Evolutionary conservation across 148 eudicot genomes (phyloP), one percentile per base, ranked within the genome.

Genomic region (Chenopodium suecicum): DNA sequence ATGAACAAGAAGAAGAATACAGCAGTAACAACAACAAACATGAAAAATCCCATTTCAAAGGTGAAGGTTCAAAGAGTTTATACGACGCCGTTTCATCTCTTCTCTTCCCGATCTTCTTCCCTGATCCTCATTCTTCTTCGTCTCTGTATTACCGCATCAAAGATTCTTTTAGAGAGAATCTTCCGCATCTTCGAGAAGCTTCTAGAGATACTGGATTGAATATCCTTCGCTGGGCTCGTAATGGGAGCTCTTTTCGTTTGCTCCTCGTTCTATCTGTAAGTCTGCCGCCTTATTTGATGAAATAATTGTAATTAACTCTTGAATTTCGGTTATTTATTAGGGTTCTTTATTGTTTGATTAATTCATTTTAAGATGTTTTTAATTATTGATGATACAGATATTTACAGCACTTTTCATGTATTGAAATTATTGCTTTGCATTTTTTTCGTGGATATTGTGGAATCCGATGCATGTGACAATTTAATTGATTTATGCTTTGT

Each of bases 211-310:
- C 92, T 4, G 93, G 88, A 17, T 79, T 78, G 34, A 64, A 82
- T 48, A 81, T 92, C 69, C 87, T 90, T 54, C 23, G 56, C 37
- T 94, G 98, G 97, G 83, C 94, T 78, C 97, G 92, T 41, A 87
- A 83, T 4, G 97, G 97, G 13, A 82, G 90, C 77, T 86, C 91
- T 70, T 90, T 94, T 41, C 93, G 98, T 7, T 79, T 89, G 48
- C 92, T 94, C 27, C 93, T 94, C n/a, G 91, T 94, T 68, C 66
- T 94, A 29, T 92, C 93, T 32, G 98, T 94, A 75, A 89, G 94
- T 85, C 52, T 9, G 13, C 14, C 25, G 44, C 37, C 13, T 7
- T 19, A 4, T 62, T 47, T 73, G n/a, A 31, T 31, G 32, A 31
- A 31, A 31, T 31, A 31, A 31, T 4, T 37, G 44, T 6, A 37